Evolutionary conservation across 139 green algal species (phyloP), one percentile per base, ranked within the genome.

Genomic region (Penium margaritaceum): DNA sequence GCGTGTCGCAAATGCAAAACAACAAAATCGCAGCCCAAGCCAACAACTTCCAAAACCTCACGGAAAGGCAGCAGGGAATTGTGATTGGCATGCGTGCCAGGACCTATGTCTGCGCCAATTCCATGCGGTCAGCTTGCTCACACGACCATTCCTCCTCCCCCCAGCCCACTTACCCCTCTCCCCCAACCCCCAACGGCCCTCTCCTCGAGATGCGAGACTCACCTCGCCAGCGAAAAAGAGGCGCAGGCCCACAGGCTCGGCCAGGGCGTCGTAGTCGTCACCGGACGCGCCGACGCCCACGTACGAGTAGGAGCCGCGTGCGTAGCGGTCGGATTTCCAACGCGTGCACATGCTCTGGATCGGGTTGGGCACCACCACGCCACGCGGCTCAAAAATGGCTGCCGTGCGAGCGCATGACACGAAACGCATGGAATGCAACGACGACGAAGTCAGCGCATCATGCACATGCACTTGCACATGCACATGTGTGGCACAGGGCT

Each of bases 201-300:
- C 32, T 39, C 21, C 19, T 37, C n/a, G 14, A 35, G 30, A 12
- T 64, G 29, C 14, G 55, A 7, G 9, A 27, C 51, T 69, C 63
- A 73, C 88, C 82, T 96, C 90, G 5, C 90, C 90, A 7, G 88
- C 89, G 77, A 93, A 96, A 64, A 94, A 85, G 33, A 96, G n/a
- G 55, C 21, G 32, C 29, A 69, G 37, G 0, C 72, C 53, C 57
- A 84, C 76, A 21, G 90, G 90, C 33, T 29, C 33, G 4, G 88
- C 88, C 70, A 95, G 81, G 19, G 67, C 33, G 64, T 96, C 90
- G 62, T 95, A 95, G 76, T 89, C 84, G 1, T 78, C 38, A 2
- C 73, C 74, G 0, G 72, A 83, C 33, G 87, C 82, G 33, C 87
- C 88, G 24, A 91, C 79, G 14, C 83, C 85, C 17, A 95, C 86